Conservation (phyloP, 208 protist species). For the Vickermania spadyakhi region DNA sequence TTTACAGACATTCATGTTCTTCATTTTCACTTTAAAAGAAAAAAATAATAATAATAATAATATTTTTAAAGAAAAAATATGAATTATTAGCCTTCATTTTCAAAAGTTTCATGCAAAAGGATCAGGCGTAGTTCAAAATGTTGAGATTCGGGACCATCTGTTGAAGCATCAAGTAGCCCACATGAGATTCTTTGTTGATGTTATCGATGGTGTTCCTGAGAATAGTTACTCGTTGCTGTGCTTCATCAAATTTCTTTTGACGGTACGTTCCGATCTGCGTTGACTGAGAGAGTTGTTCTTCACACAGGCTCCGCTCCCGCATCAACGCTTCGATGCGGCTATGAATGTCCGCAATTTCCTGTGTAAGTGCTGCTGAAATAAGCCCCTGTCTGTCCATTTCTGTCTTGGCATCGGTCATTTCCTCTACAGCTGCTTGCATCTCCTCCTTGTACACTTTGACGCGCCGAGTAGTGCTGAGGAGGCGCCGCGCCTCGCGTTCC, state of each 20-base stretch:
- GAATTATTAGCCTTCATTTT: too few relatives aligned
- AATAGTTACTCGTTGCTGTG: slow-evolving; percentile 40
- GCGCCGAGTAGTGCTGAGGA: slow-evolving; percentile 69
- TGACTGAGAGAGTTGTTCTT: slow-evolving; percentile 49
- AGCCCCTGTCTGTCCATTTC: slow-evolving; percentile 29
- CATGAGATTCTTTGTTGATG: slow-evolving; percentile 41
- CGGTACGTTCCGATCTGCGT: slow-evolving; percentile 17
- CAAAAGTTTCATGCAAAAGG: background rate
- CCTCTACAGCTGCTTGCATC: slow-evolving; percentile 55
- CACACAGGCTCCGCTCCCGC: slow-evolving; percentile 49
- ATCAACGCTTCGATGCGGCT: slow-evolving; percentile 36
- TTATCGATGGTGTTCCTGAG: slow-evolving; percentile 54
- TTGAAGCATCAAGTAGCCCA: slow-evolving; percentile 43
- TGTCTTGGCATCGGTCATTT: slow-evolving; percentile 39
- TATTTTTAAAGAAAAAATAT: background rate
- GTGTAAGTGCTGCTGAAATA: slow-evolving; percentile 33
- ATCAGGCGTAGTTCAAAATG: slow-evolving; percentile 70
- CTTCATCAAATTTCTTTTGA: slow-evolving; percentile 39
- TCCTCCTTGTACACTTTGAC: slow-evolving; percentile 75
- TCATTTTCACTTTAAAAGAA: too few relatives aligned
- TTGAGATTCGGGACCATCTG: slow-evolving; percentile 68
- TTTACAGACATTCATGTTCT: too few relatives aligned
- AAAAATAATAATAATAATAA: too few relatives aligned
- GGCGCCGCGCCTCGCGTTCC: slow-evolving; percentile 63
- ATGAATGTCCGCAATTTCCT: slow-evolving; percentile 55